Percentiles rank a stretch among this genome's conserved stretches.
phyloP scores from a whole-genome alignment of 257 asterid species.

The Lithospermum erythrorhizon region DNA sequence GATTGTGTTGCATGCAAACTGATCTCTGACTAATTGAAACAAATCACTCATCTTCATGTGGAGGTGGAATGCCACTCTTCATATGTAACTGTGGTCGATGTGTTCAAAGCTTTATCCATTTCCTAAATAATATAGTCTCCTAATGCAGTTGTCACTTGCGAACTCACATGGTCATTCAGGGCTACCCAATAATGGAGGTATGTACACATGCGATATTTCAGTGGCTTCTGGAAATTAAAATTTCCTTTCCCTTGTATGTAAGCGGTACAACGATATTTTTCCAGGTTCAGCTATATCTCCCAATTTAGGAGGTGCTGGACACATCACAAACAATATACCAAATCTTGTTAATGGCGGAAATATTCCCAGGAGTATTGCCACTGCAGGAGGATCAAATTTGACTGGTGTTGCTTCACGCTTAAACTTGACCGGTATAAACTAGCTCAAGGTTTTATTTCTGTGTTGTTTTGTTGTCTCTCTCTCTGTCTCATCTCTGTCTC shows the following conservation, averaged over 20 bases:
- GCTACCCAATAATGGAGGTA: constrained; percentile 67
- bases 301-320: constrained; percentile 60
- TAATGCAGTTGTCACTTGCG: constrained; percentile 67
- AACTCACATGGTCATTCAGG: constrained; percentile 70
- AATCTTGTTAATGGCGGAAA: constrained; percentile 61
- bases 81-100: constrained; percentile 1
- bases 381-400: constrained; percentile 53
- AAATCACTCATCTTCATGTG: not conserved
- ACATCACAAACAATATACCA: constrained; percentile 49
- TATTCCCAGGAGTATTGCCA: constrained; percentile 47
- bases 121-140: constrained; percentile 10
- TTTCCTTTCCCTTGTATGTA: not conserved
- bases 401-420: constrained; percentile 72
- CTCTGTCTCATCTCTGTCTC: no score
- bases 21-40: constrained; percentile 2
- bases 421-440: constrained; percentile 40
- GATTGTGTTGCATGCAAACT: not conserved
- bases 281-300: constrained; percentile 55
- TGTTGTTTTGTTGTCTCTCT: not conserved
- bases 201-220: constrained; percentile 3
- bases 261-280: constrained; percentile 23
- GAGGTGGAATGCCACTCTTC: not conserved
- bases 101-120: not conserved
- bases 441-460: not conserved
- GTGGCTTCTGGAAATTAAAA: not conserved